Conservation (phyloP, 2,329 filamentous ascomycete genomes). For the Claviceps sp. region DNA sequence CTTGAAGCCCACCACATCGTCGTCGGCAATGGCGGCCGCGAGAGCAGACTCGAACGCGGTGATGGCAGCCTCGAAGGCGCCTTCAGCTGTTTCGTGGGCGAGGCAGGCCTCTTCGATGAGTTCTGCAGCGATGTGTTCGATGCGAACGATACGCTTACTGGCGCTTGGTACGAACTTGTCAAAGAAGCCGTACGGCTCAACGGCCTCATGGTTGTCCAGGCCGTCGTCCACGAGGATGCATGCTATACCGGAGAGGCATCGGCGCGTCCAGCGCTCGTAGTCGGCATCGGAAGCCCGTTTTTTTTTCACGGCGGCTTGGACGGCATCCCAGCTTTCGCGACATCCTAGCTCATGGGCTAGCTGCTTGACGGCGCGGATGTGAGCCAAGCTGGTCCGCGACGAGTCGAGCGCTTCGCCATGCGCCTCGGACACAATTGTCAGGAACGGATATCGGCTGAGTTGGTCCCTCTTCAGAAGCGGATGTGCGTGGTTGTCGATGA, state of each 20-base stretch:
- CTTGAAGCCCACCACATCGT: constrained; percentile 67
- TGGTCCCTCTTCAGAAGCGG: constrained; percentile 45
- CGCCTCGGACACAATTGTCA: constrained; percentile 61
- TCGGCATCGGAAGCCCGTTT: constrained; percentile 24
- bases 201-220: constrained; percentile 39
- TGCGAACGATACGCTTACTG: constrained; percentile 62
- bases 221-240: constrained; percentile 70
- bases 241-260: constrained; percentile 60
- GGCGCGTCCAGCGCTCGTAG: constrained; percentile 43
- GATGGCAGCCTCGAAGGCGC: constrained; percentile 22
- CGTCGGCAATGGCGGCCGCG: constrained; percentile 42
- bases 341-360: constrained; percentile 53
- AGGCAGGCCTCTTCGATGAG: constrained; percentile 37
- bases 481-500: constrained; percentile 64
- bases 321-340: constrained; percentile 45
- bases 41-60: constrained; percentile 31
- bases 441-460: constrained; percentile 32
- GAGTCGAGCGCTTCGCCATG: constrained; percentile 52
- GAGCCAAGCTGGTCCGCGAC: constrained; percentile 48
- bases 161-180: constrained; percentile 48
- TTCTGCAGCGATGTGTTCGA: constrained; percentile 57
- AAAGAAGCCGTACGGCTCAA: constrained; percentile 51
- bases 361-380: constrained; percentile 57
- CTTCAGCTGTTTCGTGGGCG: constrained; percentile 13
- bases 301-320: constrained; percentile 29